phyloP scores from a whole-genome alignment of 768 basidiomycete genomes.

The Hericium coralloides region DNA sequence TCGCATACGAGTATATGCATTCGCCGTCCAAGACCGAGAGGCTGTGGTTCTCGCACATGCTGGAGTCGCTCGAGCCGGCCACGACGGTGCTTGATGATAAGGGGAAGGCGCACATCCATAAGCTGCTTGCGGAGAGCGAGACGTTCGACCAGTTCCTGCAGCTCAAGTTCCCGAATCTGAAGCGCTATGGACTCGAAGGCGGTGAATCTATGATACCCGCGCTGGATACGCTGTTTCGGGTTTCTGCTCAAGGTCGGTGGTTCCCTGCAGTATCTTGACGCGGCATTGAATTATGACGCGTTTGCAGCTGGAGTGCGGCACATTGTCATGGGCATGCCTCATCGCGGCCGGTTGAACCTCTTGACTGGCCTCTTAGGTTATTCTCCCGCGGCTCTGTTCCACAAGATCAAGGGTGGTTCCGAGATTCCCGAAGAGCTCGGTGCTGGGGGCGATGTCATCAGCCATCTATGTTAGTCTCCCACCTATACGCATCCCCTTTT shows the following conservation, averaged over 20 bases:
- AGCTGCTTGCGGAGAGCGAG: constrained; percentile 66
- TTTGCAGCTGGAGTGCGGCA: constrained; percentile 52
- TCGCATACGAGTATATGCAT: constrained; percentile 92
- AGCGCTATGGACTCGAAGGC: constrained; percentile 84
- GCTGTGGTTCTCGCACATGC: constrained; percentile 79
- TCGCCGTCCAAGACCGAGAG: constrained; percentile 79
- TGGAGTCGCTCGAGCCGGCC: constrained; percentile 53
- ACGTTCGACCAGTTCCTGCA: constrained; percentile 81
- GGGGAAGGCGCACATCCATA: constrained; percentile 49
- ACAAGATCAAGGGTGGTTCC: constrained; percentile 77
- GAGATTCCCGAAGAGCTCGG: constrained; percentile 61
- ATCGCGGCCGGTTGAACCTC: constrained; percentile 80
- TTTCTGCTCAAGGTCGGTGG: constrained; percentile 47
- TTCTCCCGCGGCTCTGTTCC: constrained; percentile 62
- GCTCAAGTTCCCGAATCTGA: constrained; percentile 81
- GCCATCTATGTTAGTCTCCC: constrained; percentile 57
- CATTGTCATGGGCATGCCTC: constrained; percentile 79
- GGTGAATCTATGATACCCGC: constrained; percentile 93
- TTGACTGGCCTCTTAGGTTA: constrained; percentile 69
- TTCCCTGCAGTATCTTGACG: not conserved
- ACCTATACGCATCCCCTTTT: not conserved
- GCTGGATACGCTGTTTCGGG: constrained; percentile 64
- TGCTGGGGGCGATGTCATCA: constrained; percentile 79
- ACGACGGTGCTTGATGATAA: constrained; percentile 15
- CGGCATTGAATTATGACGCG: not conserved